These are phyloP conservation scores for Tylopilus orsonianus DNA, from an alignment of 1,284 basidiomycete species.

Conservation along the genomic window DNA sequence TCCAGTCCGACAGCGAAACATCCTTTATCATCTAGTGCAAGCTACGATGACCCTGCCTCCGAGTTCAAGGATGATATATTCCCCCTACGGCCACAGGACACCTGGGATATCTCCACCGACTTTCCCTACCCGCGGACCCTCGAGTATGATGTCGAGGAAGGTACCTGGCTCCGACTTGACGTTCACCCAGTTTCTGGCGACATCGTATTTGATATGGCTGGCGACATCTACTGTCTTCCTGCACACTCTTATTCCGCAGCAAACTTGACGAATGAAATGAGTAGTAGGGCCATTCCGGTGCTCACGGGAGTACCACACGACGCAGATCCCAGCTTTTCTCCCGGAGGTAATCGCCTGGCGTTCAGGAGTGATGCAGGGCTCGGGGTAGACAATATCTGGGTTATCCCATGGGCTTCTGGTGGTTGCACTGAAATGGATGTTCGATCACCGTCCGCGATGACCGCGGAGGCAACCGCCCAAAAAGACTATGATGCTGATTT, in stretches of 20 bases:
- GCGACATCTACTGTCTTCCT: constrained; percentile 70
- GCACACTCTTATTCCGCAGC: constrained; percentile 37
- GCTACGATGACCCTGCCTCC: constrained; percentile 36
- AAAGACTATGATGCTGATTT: constrained; percentile 48
- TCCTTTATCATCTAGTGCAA: constrained; percentile 6
- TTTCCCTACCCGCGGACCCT: constrained; percentile 63
- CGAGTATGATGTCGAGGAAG: constrained; percentile 68
- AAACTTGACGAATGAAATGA: constrained; percentile 14
- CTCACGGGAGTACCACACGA: constrained; percentile 61
- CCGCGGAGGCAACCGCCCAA: constrained; percentile 21
- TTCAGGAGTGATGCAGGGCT: constrained; percentile 71
- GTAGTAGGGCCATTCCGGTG: constrained; percentile 30
- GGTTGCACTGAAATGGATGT: constrained; percentile 62
- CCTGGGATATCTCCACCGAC: constrained; percentile 79
- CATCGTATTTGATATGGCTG: constrained; percentile 72
- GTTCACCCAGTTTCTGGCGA: constrained; percentile 67
- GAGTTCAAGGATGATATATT: constrained; percentile 62
- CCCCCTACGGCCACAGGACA: constrained; percentile 60
- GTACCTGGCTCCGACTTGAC: constrained; percentile 72
- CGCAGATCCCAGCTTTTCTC: constrained; percentile 70
- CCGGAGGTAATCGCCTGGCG: constrained; percentile 56
- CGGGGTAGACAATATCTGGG: constrained; percentile 74
- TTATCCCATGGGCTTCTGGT: constrained; percentile 50
- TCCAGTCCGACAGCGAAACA: constrained; percentile 1
- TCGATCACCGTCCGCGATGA: constrained; percentile 31